These are phyloP conservation scores for Hericium coralloides DNA, from an alignment of 768 basidiomycete genomes.

Conservation along the genomic window DNA sequence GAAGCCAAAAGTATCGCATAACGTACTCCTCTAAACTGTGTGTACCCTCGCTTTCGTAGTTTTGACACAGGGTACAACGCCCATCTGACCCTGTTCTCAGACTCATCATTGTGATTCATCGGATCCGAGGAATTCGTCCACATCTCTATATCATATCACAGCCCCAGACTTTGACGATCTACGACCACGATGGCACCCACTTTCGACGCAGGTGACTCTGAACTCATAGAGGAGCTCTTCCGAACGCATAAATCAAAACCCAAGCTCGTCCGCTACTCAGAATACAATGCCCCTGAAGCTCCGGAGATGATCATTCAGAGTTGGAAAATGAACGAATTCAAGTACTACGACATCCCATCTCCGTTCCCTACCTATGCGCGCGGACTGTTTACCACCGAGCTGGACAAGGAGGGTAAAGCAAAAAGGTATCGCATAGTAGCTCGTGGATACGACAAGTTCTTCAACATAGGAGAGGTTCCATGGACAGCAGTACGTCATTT, in stretches of 20 bases:
- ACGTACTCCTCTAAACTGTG: too few relatives aligned
- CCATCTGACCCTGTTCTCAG: too few relatives aligned
- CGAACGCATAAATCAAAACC: conserved; percentile 43
- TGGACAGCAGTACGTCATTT: conserved; percentile 74
- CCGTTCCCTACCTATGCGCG: conserved; percentile 94
- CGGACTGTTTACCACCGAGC: conserved; percentile 72
- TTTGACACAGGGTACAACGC: too few relatives aligned
- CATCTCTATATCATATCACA: too few relatives aligned
- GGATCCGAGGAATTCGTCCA: too few relatives aligned
- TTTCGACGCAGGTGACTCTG: conserved; percentile 38
- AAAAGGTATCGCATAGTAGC: conserved; percentile 57
- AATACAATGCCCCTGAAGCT: conserved; percentile 50
- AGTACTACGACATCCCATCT: conserved; percentile 82
- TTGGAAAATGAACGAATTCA: conserved; percentile 99
- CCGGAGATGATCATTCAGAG: conserved; percentile 52
- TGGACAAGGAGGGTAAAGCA: conserved; percentile 24
- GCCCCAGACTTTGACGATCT: too few relatives aligned
- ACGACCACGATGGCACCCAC: conserved; percentile 15
- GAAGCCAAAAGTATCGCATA: too few relatives aligned
- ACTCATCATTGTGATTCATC: too few relatives aligned
- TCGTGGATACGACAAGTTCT: conserved; percentile 97
- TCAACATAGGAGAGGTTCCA: conserved; percentile 93
- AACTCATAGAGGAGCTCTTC: conserved; percentile 49
- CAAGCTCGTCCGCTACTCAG: conserved; percentile 56
- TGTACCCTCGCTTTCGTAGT: too few relatives aligned